A percentile compares a stretch with the other conserved stretches of the same genome.
Evolutionary conservation across 1,139 yeast species (phyloP).

Genomic region (Sugiyamaella neomexicana): DNA sequence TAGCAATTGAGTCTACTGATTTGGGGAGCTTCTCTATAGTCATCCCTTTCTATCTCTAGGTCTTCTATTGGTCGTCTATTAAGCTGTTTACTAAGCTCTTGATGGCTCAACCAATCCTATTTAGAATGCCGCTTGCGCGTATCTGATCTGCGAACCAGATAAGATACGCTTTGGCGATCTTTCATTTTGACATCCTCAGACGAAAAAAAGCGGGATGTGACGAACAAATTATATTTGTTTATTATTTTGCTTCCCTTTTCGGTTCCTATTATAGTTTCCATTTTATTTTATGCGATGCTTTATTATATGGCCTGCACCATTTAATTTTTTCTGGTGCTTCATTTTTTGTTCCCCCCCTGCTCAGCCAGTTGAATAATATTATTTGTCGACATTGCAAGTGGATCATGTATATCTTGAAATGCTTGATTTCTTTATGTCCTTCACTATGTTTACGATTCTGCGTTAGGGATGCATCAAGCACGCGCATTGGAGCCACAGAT

Average conservation of each 20-base stretch:
- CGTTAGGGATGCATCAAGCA: too few species aligned
- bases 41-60: background rate
- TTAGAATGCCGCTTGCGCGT: background rate
- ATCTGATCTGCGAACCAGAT: background rate
- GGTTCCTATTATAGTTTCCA: background rate
- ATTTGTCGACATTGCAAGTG: too few species aligned
- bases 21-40: constrained; percentile 1
- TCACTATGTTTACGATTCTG: background rate
- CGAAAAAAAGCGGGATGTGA: background rate
- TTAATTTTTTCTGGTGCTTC: too few species aligned
- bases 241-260: constrained; percentile 7
- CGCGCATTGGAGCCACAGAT: too few species aligned
- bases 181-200: background rate
- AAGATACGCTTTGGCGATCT: background rate
- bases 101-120: too few species aligned
- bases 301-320: too few species aligned
- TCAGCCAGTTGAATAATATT: too few species aligned
- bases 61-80: background rate
- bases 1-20: constrained; percentile 24
- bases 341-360: too few species aligned
- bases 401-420: too few species aligned
- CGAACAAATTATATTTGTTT: background rate
- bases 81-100: background rate
- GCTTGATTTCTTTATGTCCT: background rate
- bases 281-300: background rate